These are phyloP conservation scores for Colletotrichum somersetense DNA, from an alignment of 2,329 filamentous ascomycete genomes.

Conservation along the genomic window DNA sequence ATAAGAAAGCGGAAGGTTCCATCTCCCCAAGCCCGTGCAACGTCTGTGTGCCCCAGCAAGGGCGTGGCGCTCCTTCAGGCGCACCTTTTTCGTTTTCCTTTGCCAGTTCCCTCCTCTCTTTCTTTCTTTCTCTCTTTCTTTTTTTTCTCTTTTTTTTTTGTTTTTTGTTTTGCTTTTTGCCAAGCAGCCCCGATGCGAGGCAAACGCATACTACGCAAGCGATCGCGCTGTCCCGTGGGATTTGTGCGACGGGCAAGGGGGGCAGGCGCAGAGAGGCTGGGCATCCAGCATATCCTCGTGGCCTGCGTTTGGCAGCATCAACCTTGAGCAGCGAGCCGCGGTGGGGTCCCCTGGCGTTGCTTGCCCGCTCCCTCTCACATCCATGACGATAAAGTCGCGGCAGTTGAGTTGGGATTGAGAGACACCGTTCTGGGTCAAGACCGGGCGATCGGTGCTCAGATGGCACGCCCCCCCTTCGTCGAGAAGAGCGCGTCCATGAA, in stretches of 20 bases:
- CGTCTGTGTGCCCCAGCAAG: conserved; percentile 8
- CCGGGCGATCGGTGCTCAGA: conserved; percentile 16
- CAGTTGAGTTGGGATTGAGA: background rate
- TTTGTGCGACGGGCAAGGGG: conserved; percentile 21
- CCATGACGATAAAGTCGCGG: conserved; percentile 10
- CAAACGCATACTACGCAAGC: conserved; percentile 18
- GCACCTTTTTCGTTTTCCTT: background rate
- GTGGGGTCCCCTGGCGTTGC: background rate
- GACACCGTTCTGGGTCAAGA: background rate
- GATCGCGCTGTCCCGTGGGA: conserved; percentile 17
- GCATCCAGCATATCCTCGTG: background rate
- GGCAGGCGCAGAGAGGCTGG: background rate
- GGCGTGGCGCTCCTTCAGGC: background rate
- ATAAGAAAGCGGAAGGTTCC: conserved; percentile 3
- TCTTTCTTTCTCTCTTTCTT: too few species aligned
- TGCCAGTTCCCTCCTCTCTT: too few species aligned
- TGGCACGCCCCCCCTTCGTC: conserved; percentile 4
- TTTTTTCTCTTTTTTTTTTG: background rate
- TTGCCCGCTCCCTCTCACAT: background rate
- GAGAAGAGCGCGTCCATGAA: background rate
- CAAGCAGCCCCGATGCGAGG: conserved; percentile 5
- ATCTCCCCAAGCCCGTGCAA: conserved; percentile 23
- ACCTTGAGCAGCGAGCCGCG: background rate
- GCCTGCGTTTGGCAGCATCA: background rate
- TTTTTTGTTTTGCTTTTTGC: background rate